A percentile compares a stretch with the other conserved stretches of the same genome.
These are phyloP conservation scores for Bryopsis sp. DNA, from an alignment of 139 green algal species.

Conservation along the genomic window DNA sequence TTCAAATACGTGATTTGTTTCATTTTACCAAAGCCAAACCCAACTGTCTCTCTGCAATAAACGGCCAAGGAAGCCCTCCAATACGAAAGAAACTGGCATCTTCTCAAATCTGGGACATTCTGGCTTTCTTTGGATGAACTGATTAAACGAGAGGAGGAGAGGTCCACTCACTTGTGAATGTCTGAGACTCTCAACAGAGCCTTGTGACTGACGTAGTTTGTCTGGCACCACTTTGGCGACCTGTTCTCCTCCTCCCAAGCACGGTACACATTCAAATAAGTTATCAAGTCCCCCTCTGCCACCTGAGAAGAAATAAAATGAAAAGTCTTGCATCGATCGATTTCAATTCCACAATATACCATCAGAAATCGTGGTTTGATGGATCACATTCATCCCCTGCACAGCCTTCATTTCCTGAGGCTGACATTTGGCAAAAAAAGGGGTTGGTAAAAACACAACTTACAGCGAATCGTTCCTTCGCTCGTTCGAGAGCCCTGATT, in stretches of 20 bases:
- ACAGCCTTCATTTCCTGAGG: no score
- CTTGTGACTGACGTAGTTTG: constrained; percentile 58
- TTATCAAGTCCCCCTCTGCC: constrained; percentile 61
- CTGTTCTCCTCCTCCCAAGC: constrained; percentile 55
- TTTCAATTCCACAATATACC: no score
- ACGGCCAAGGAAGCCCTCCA: not conserved
- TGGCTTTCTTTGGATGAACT: no score
- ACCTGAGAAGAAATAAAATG: constrained; percentile 19
- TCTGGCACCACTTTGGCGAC: constrained; percentile 32
- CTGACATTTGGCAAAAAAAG: no score
- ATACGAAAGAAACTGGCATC: not conserved
- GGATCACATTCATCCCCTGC: no score
- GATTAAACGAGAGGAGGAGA: no score
- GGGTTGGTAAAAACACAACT: not conserved
- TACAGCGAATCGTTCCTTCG: constrained; percentile 46
- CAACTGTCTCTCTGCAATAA: not conserved
- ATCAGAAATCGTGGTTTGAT: no score
- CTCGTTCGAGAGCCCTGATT: constrained; percentile 23
- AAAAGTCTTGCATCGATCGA: not conserved
- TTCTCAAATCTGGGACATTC: not conserved
- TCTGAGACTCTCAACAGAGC: constrained; percentile 59
- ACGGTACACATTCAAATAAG: constrained; percentile 67
- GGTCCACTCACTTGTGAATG: constrained; percentile 34
- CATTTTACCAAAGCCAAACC: not conserved
- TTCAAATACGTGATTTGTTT: not conserved